Base-by-base conservation (phyloP, 176 grass and related monocot species). In the Tillandsia leiboldiana region DNA sequence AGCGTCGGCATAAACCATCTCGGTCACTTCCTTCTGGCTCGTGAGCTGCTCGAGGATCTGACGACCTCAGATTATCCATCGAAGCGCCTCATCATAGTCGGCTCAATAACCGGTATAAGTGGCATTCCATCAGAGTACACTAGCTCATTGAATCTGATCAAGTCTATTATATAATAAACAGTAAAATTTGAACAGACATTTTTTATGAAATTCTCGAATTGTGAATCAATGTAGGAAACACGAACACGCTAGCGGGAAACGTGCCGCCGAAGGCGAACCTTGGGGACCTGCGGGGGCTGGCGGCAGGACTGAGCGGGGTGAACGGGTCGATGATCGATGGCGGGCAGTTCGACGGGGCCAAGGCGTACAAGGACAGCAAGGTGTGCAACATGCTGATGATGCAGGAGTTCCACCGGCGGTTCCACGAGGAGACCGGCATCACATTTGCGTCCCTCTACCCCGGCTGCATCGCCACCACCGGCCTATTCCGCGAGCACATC, bases 361-460 rank as follows among this genome's bases (percentile, higher is more conserved):
- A 99, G 77, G 94, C 89, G 1, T 99, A 99, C 94, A 99, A 99
- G 77, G 94, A 99, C 84, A 99, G 94, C 84, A 99, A 93, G 77
- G 89, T 99, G 68, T 99, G 94, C 80, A 99, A 99, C 82, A 99
- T 93, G 94, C 76, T 99, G 66, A 99, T 80, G 56, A 99, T 90
- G 87, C 84, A 88, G 76, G 94, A 99, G 66, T 93, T 99, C 63
- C 94, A 99, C 77, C 56, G 86, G 2, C 82, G 94, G 42, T 90
- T 76, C 89, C 94, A 97, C 78, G 94, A 92, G 76, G 84, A 90
- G 72, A 97, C 89, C 8, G 94, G 89, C 4, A 28, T 97, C 42
- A 90, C 94, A 0, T 97, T 97, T 48, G 82, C 94, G 18, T 97
- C 89, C 24, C 86, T 97, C 24, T 97, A 97, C 85, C 94, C 89